A percentile compares a stretch with the other conserved stretches of the same genome.
Conservation (phyloP, 306 rosid genomes). For the Myrica gale region DNA sequence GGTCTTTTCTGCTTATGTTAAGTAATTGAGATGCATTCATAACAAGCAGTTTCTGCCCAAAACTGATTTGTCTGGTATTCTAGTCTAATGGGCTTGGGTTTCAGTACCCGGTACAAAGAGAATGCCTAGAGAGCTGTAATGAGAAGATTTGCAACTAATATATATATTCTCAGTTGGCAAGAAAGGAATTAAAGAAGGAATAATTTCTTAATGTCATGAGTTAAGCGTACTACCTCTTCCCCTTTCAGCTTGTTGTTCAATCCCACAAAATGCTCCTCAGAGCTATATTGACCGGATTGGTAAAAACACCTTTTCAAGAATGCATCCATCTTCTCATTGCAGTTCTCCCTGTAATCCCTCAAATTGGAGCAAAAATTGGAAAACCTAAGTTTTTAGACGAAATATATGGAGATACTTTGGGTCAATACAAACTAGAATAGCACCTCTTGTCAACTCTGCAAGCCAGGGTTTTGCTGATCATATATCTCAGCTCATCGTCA, state of each 20-base stretch:
- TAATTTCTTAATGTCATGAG: neutral
- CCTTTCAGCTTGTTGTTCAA: slow-evolving; percentile 65
- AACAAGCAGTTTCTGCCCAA: neutral
- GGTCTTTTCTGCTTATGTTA: neutral
- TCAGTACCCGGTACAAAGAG: neutral
- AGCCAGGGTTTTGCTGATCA: slow-evolving; percentile 77
- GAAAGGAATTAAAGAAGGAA: neutral
- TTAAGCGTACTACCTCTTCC: slow-evolving; percentile 58
- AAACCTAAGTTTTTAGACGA: neutral
- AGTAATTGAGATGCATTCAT: neutral
- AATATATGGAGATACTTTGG: neutral
- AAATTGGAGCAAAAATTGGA: slow-evolving; percentile 24
- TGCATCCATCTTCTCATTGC: slow-evolving; percentile 78
- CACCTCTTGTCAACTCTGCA: slow-evolving; percentile 93
- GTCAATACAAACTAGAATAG: neutral
- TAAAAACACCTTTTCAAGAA: slow-evolving; percentile 85
- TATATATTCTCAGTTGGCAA: neutral
- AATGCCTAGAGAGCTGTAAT: neutral
- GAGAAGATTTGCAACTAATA: neutral
- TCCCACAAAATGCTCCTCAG: slow-evolving; percentile 66
- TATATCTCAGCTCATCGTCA: slow-evolving; percentile 67
- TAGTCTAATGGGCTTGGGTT: neutral
- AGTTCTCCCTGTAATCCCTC: slow-evolving; percentile 61
- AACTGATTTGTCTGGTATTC: neutral
- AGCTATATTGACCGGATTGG: slow-evolving; percentile 79